phyloP scores from a whole-genome alignment of 352 stramenopile species.

The Phytophthora quininea region DNA sequence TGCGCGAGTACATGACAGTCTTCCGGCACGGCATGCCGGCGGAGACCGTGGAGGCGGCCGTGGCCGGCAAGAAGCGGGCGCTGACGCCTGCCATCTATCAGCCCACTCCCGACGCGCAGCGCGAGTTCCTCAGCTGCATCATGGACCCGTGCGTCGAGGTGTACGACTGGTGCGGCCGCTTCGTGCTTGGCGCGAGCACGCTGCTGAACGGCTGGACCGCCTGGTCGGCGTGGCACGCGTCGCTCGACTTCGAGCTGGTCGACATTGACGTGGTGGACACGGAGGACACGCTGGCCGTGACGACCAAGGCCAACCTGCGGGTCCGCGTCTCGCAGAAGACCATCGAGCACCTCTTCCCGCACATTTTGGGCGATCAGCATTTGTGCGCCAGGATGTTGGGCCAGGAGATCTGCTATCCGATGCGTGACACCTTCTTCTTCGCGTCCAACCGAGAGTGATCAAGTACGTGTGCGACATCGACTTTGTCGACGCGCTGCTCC shows the following conservation, averaged over 20 bases:
- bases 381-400: constrained; percentile 38
- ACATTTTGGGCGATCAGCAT: constrained; percentile 28
- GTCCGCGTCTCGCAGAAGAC: constrained; percentile 46
- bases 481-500: constrained; percentile 42
- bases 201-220: constrained; percentile 48
- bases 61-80: constrained; percentile 33
- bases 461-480: constrained; percentile 55
- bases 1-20: constrained; percentile 57
- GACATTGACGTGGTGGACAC: constrained; percentile 44
- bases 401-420: constrained; percentile 46
- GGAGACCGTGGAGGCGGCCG: constrained; percentile 18
- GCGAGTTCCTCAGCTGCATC: constrained; percentile 47
- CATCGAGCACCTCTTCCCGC: constrained; percentile 49
- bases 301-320: constrained; percentile 38
- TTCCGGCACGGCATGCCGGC: constrained; percentile 52
- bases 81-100: constrained; percentile 14
- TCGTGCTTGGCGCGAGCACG: constrained; percentile 32
- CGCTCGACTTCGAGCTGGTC: constrained; percentile 42
- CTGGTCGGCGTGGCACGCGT: constrained; percentile 46
- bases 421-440: constrained; percentile 57
- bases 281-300: constrained; percentile 41
- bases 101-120: constrained; percentile 36
- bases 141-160: constrained; percentile 51
- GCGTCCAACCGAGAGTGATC: constrained; percentile 42
- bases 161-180: constrained; percentile 50